Conservation (phyloP, 2,329 filamentous ascomycete genomes). For the Lasiodiplodia theobromae region DNA sequence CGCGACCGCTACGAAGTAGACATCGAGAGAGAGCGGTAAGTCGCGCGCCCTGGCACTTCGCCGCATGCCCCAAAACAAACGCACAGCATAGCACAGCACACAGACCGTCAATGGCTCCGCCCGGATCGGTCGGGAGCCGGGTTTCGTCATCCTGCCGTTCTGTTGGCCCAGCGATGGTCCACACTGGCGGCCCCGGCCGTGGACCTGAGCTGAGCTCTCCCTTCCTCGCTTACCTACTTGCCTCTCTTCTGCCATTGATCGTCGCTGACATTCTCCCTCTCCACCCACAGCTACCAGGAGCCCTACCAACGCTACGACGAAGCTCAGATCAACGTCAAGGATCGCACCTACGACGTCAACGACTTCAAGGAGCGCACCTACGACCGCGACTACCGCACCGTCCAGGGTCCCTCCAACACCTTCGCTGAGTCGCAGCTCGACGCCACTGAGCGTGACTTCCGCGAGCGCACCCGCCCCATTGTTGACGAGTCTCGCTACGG, state of each 20-base stretch:
- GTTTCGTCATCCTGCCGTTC: slow-evolving; percentile 38
- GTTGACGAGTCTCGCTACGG: slow-evolving; percentile 49
- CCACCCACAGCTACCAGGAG: slow-evolving; percentile 61
- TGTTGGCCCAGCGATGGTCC: slow-evolving; percentile 19
- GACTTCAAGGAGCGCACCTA: slow-evolving; percentile 63
- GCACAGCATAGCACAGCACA: slow-evolving; percentile 20
- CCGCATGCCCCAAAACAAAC: slow-evolving; percentile 37
- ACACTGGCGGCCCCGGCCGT: background rate
- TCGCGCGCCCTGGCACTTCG: slow-evolving; percentile 7
- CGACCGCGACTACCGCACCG: slow-evolving; percentile 56
- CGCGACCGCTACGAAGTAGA: slow-evolving; percentile 35
- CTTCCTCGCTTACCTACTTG: slow-evolving; percentile 11
- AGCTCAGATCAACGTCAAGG: slow-evolving; percentile 72
- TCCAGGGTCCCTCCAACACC: slow-evolving; percentile 55
- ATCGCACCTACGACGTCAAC: slow-evolving; percentile 39
- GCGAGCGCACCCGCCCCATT: slow-evolving; percentile 65
- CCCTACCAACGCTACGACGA: slow-evolving; percentile 66
- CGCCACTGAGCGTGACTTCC: slow-evolving; percentile 67
- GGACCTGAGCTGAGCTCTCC: slow-evolving; percentile 13
- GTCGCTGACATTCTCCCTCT: slow-evolving; percentile 35
- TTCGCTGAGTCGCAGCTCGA: slow-evolving; percentile 65
- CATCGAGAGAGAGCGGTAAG: slow-evolving; percentile 40
- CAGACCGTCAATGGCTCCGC: slow-evolving; percentile 21
- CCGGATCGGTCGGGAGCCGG: slow-evolving; percentile 21
- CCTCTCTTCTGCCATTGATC: slow-evolving; percentile 30